Conservation (phyloP, 441 rosid genomes). For the Arabidopsis lyrata region DNA sequence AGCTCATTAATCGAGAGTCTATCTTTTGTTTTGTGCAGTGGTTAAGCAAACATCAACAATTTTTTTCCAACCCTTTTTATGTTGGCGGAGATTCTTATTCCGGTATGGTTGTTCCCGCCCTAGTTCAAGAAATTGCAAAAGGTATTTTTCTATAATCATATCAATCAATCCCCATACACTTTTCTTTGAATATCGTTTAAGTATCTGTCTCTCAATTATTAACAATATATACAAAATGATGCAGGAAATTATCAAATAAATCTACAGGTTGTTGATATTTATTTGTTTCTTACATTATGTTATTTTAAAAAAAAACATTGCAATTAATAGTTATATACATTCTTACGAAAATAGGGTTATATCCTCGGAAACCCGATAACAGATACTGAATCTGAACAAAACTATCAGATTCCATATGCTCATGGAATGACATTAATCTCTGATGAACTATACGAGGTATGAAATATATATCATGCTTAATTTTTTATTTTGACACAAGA, state of each 20-base stretch:
- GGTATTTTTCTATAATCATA: constrained; percentile 21
- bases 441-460: constrained; percentile 1
- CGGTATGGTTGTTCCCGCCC: constrained; percentile 48
- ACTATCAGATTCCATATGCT: constrained; percentile 23
- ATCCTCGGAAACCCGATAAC: constrained; percentile 16
- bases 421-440: constrained; percentile 36
- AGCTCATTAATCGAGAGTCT: no score
- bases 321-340: neutral
- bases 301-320: no score
- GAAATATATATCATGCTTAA: neutral
- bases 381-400: neutral
- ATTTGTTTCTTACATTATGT: neutral
- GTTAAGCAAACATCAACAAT: constrained; percentile 45
- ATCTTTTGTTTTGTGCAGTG: constrained; percentile 34
- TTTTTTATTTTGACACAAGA: neutral
- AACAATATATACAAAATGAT: constrained; percentile 10
- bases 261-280: constrained; percentile 9
- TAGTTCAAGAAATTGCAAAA: constrained; percentile 45
- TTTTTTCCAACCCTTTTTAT: constrained; percentile 40
- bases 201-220: neutral
- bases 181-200: neutral
- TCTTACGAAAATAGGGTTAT: constrained; percentile 4
- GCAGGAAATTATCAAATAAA: constrained; percentile 40
- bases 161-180: no score
- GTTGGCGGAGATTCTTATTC: constrained; percentile 49